Conservation (phyloP, 139 green algal genomes). For the Klebsormidium nitens region DNA sequence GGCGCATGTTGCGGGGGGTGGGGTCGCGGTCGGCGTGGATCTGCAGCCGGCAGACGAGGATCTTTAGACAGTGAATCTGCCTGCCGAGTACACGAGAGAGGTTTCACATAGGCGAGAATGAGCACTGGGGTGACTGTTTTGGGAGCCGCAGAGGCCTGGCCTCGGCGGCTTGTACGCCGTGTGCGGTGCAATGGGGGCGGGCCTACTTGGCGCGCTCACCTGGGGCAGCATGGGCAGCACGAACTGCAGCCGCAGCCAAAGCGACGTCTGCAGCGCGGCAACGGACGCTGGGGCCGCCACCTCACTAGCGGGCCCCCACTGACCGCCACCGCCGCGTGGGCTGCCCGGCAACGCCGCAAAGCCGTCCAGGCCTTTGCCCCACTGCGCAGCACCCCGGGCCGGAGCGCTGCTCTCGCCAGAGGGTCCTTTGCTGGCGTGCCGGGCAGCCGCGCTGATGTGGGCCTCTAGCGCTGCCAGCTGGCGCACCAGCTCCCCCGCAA, state of each 20-base stretch:
- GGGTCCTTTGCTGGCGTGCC: background rate
- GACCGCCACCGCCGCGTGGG: background rate
- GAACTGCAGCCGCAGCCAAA: constrained; percentile 32
- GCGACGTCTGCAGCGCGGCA: constrained; percentile 24
- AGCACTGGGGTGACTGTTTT: too few species aligned
- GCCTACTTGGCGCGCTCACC: too few species aligned
- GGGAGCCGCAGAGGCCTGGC: too few species aligned
- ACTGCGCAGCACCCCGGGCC: background rate
- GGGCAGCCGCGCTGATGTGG: constrained; percentile 8
- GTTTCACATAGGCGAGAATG: too few species aligned
- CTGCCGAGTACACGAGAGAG: too few species aligned
- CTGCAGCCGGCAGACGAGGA: too few species aligned
- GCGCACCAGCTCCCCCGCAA: constrained; percentile 15
- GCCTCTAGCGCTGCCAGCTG: constrained; percentile 21
- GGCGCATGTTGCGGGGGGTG: constrained; percentile 14
- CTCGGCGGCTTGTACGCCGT: too few species aligned
- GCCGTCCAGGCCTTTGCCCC: background rate
- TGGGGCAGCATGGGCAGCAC: constrained; percentile 25
- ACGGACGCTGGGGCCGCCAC: background rate
- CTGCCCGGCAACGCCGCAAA: background rate
- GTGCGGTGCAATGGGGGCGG: too few species aligned
- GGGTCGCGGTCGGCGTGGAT: constrained; percentile 17
- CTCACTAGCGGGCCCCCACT: background rate
- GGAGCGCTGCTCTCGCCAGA: background rate
- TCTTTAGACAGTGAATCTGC: too few species aligned